Conservation (phyloP, 371 early-diverging fungal genomes). For the Parasitella parasitica region DNA sequence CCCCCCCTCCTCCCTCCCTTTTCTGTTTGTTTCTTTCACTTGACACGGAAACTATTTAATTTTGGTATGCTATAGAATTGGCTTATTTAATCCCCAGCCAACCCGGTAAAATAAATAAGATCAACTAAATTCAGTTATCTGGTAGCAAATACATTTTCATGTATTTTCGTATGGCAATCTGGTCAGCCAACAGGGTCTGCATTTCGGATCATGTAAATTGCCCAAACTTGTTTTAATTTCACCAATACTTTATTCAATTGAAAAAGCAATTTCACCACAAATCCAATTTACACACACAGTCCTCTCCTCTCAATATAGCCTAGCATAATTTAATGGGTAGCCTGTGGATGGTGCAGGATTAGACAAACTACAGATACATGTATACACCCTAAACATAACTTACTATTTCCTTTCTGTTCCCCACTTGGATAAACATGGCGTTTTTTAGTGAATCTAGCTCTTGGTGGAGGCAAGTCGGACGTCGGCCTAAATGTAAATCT, state of each 20-base stretch:
- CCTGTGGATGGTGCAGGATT: no score
- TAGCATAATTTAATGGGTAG: slow-evolving; percentile 29
- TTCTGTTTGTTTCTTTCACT: neutral
- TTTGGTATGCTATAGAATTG: no score
- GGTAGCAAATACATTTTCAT: no score
- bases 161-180: no score
- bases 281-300: neutral
- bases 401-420: slow-evolving; percentile 39
- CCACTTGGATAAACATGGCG: slow-evolving; percentile 43
- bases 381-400: neutral
- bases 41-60: no score
- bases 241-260: neutral
- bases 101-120: no score
- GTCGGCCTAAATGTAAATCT: slow-evolving; percentile 35
- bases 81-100: no score
- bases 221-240: neutral
- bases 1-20: neutral
- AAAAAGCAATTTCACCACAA: neutral
- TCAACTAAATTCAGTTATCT: no score
- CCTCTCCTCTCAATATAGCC: neutral
- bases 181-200: no score
- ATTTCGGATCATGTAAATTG: no score
- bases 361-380: no score
- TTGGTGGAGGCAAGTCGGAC: slow-evolving; percentile 34
- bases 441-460: slow-evolving; percentile 10